Evolutionary conservation across 1,284 basidiomycete species (phyloP), one percentile per base, ranked within the genome.

Genomic region (Malassezia brasiliensis): DNA sequence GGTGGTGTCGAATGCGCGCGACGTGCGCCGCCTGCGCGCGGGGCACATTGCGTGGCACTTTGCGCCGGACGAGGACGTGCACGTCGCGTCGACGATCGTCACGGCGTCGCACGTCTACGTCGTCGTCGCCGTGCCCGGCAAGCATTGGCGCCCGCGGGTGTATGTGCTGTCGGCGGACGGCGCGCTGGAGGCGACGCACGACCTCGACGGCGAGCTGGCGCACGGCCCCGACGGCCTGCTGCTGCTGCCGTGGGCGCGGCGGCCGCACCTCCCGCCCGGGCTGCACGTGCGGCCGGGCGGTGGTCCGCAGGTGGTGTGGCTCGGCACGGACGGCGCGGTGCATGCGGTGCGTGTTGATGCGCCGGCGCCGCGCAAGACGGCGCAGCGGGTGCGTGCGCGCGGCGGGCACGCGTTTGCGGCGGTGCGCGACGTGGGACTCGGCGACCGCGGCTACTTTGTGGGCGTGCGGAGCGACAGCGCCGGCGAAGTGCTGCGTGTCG

Each of bases 251-350:
- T 67, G 62, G 60, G 53, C 48, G 25, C 53, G 49, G 46, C 59
- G 62, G 12, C 47, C 59, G 25, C 63, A 66, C 54, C 22, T 63
- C 35, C 56, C 63, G 12, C 56, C 56, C 14, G 46, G 5, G 12
- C 22, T 46, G 8, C 50, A 57, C 6, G 57, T 56, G 6, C 5
- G 5, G 12, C 55, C 56, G 38, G 56, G 48, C 25, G 61, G 64
- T 19, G 63, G 63, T 6, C 61, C 69, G n/a, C 67, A 69, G 56
- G 52, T 73, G 15, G 67, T 66, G 22, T 73, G 65, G 62, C 53
- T 68, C 30, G 63, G 65, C 47, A 62, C 48, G 37, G 67, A 71
- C 39, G 66, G 69, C 28, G 54, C 59, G 15, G 59, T 69, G 32
- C 60, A 62, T 10, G 59, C 60, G 12, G 56, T 62, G 25, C 62